Evolutionary conservation across 352 stramenopile species (phyloP).

Genomic region (Phytophthora crassamura): DNA sequence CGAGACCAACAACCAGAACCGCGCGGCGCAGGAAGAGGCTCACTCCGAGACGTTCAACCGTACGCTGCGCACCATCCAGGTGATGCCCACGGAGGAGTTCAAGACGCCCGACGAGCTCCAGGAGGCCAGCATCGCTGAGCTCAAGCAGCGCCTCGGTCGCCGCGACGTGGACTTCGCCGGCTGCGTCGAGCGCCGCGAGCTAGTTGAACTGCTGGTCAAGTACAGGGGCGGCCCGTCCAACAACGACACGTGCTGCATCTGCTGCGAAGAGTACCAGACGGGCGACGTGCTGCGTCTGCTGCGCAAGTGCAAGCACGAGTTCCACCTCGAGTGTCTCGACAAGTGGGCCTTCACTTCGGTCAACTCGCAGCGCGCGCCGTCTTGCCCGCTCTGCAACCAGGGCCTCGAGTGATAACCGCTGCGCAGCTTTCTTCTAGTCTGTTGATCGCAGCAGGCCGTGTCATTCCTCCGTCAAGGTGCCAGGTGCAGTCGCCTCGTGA

Average conservation of each 20-base stretch:
- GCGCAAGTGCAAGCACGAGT: constrained; percentile 88
- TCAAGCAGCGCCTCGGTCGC: constrained; percentile 78
- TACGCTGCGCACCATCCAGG: constrained; percentile 78
- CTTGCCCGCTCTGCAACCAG: constrained; percentile 88
- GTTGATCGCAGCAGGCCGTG: constrained; percentile 11
- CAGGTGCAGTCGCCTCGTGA: constrained; percentile 10
- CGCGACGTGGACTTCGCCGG: constrained; percentile 64
- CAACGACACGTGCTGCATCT: constrained; percentile 90
- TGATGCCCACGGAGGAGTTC: constrained; percentile 87
- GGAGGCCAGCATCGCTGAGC: constrained; percentile 59
- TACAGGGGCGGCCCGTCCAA: constrained; percentile 82
- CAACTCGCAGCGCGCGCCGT: constrained; percentile 68
- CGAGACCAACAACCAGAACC: constrained; percentile 43
- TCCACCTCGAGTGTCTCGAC: constrained; percentile 90
- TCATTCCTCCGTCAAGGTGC: constrained; percentile 11
- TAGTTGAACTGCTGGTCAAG: constrained; percentile 73
- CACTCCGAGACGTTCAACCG: constrained; percentile 73
- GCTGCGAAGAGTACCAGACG: constrained; percentile 85
- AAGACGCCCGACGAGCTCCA: constrained; percentile 64
- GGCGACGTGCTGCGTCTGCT: constrained; percentile 82
- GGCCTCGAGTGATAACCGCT: constrained; percentile 50
- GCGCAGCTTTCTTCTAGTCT: not conserved
- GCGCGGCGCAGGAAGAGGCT: constrained; percentile 39
- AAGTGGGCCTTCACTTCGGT: constrained; percentile 88
- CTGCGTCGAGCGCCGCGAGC: constrained; percentile 75